Base-by-base conservation (phyloP, 805 yeast species). In the Kockiozyma suomiensis region DNA sequence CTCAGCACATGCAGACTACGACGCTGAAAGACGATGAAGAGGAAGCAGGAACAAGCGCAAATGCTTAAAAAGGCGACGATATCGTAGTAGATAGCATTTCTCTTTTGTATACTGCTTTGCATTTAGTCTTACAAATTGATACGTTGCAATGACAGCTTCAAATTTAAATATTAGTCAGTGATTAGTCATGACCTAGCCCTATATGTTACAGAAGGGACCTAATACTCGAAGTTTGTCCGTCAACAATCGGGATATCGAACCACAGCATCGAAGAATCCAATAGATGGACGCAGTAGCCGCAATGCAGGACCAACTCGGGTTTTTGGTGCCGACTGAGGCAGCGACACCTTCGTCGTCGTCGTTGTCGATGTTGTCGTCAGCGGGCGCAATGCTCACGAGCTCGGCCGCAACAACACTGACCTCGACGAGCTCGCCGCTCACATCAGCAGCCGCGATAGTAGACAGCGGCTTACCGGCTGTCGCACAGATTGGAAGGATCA, bases 401-500 rank as follows among this genome's bases (percentile, higher is more conserved):
- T 26, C 32, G 30, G 43, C 49, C 7, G 30, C 8, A 21, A 10
- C 37, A 3, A 13, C 54, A 10, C 15, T 35, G 15, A 17, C 47
- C 25, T n/a, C 49, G 41, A 10, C 30, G 33, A 10, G 33, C 28
- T 40, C 42, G 37, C 10, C 48, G 15, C n/a, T n/a, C n/a, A 26
- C 52, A 28, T 12, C 41, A 0, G 43, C 60, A 23, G 50, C 54
- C 15, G 33, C 32, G 19, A 32, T 40, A 6, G 21, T 50, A 26
- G 46, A n/a, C 5, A 10, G 37, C 21, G 4, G 54, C n/a, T 35
- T 52, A 42, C 59, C 61, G 23, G 41, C 45, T 7, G 28, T 48
- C 10, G 25, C 58, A 3, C 62, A 61, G 54, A 35, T 61, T 21
- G 40, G 52, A 6, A 50, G 65, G 32, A 48, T 58, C 26, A 10